Conservation (phyloP, 2,329 filamentous ascomycete species). For the Trichoderma gracile region DNA sequence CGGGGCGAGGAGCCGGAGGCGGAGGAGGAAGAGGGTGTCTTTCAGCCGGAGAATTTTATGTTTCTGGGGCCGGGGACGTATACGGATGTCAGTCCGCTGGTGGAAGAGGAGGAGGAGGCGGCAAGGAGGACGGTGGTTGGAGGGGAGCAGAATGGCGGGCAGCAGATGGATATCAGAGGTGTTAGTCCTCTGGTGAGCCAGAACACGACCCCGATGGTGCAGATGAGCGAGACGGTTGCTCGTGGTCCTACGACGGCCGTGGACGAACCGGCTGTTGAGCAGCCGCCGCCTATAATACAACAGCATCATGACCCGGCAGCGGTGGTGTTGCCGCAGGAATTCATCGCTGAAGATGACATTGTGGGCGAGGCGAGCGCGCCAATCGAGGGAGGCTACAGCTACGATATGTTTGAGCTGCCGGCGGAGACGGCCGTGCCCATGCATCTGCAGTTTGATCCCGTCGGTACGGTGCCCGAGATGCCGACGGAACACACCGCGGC, state of each 20-base stretch:
- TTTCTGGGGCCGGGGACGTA: constrained; percentile 52
- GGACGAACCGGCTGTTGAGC: constrained; percentile 7
- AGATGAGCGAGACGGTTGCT: constrained; percentile 28
- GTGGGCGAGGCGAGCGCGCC: constrained; percentile 19
- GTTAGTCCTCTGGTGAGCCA: constrained; percentile 37
- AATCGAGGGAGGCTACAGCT: constrained; percentile 7
- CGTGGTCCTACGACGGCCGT: not conserved
- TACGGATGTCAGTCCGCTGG: constrained; percentile 48
- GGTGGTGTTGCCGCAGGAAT: constrained; percentile 21
- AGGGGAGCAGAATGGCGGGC: not conserved
- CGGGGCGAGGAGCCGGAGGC: constrained; percentile 33
- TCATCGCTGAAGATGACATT: constrained; percentile 21
- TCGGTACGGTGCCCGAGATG: constrained; percentile 52
- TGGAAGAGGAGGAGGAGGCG: constrained; percentile 42
- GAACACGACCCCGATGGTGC: constrained; percentile 35
- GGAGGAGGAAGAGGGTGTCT: constrained; percentile 41
- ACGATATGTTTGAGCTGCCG: constrained; percentile 36
- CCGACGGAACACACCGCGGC: constrained; percentile 45
- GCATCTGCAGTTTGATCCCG: constrained; percentile 39
- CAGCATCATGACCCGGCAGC: not conserved
- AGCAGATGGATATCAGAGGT: constrained; percentile 30
- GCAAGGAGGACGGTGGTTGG: constrained; percentile 34
- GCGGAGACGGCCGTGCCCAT: constrained; percentile 32
- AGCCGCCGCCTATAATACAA: constrained; percentile 1
- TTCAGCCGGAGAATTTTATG: constrained; percentile 56